phyloP scores from a whole-genome alignment of 2,329 filamentous ascomycete species.

The Pseudocercospora macadamiae region DNA sequence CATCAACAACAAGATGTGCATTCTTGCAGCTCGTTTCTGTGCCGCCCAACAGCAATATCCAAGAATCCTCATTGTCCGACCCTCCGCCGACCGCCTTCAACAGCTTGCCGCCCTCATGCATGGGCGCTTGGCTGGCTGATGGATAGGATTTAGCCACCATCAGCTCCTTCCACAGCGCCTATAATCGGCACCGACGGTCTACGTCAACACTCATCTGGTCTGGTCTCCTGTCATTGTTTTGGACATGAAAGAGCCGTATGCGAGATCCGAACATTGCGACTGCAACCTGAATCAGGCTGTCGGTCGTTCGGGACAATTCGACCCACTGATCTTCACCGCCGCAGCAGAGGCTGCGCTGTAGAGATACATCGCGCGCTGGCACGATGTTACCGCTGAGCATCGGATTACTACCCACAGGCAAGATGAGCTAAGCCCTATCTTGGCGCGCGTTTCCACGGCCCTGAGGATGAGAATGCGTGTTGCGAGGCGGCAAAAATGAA shows the following conservation, averaged over 20 bases:
- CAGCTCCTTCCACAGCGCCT: not conserved
- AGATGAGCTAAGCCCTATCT: conserved; percentile 14
- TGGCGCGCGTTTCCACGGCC: not conserved
- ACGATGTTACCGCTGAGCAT: not conserved
- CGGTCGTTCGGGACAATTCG: not conserved
- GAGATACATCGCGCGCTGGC: not conserved
- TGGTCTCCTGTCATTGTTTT: too few species aligned
- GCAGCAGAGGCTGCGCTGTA: not conserved
- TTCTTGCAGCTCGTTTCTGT: not conserved
- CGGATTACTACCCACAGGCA: conserved; percentile 14
- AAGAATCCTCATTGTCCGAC: not conserved
- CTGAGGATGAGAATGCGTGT: too few species aligned
- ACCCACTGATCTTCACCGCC: conserved; percentile 2
- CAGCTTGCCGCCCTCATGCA: conserved; percentile 4
- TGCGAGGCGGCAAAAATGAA: too few species aligned
- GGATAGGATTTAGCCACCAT: not conserved
- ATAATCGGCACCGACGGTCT: not conserved
- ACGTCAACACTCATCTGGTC: not conserved
- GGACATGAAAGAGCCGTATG: not conserved
- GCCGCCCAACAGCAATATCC: too few species aligned
- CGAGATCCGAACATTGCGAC: not conserved
- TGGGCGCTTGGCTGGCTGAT: not conserved
- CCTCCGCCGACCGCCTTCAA: not conserved
- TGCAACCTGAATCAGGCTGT: not conserved
- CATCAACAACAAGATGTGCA: not conserved